Evolutionary conservation across 441 rosid species (phyloP).

Genomic region (Brassica hybrid): DNA sequence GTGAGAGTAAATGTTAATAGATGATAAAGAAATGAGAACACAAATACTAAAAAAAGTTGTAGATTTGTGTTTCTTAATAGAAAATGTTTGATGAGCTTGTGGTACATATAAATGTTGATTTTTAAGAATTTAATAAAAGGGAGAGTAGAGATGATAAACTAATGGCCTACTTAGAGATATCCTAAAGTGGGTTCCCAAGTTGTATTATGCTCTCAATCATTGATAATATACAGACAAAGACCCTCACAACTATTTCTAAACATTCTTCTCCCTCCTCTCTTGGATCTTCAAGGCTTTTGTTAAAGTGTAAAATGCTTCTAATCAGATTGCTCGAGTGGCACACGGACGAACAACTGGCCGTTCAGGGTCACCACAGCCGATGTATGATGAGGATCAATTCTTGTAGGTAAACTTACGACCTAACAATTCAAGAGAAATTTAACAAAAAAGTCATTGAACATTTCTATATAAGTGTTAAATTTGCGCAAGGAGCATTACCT

Average conservation of each 20-base stretch:
- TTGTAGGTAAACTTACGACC: conserved; percentile 88
- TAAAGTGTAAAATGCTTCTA: conserved; percentile 39
- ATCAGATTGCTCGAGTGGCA: conserved; percentile 70
- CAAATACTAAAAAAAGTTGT: no score
- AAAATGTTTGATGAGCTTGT: no score
- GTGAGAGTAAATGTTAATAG: no score
- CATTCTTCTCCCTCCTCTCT: conserved; percentile 26
- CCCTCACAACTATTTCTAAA: conserved; percentile 40
- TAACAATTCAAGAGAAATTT: conserved; percentile 28
- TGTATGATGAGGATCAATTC: conserved; percentile 93
- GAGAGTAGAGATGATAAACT: no score
- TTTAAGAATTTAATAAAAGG: no score
- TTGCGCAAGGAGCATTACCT: conserved; percentile 38
- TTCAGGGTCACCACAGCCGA: conserved; percentile 94
- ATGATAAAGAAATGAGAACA: no score
- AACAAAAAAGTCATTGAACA: not conserved
- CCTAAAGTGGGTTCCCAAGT: no score
- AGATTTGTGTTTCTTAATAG: no score
- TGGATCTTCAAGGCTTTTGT: conserved; percentile 26
- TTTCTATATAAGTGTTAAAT: not conserved
- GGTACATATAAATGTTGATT: no score
- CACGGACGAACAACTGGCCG: conserved; percentile 93
- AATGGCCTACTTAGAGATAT: no score
- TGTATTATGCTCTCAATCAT: conserved; percentile 29
- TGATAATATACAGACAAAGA: conserved; percentile 39